Evolutionary conservation across 441 rosid species (phyloP), one percentile per base, ranked within the genome.

Genomic region (Eutrema salsugineum): DNA sequence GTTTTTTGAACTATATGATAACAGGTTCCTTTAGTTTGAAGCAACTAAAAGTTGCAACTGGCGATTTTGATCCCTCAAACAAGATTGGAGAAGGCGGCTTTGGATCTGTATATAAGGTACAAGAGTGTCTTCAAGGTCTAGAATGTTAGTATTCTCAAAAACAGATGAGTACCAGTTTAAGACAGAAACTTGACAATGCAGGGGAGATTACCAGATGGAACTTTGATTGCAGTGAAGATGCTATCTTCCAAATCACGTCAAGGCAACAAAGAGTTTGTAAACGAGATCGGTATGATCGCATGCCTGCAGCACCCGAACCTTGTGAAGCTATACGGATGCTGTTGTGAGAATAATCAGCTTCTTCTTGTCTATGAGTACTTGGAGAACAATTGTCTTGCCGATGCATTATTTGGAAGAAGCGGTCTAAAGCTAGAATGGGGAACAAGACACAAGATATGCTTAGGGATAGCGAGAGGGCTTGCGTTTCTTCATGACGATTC

Each of bases 51-150:
- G 79, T 71, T 63, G 96, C 96, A 0, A 91, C 96, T 1, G 58
- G 73, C 35, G 78, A 89, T 46, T 91, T 91, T 47, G 76, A 88
- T 66, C 72, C 80, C 27, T 67, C 71, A 43, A 82, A 81, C 76
- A 92, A 90, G 81, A 83, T 92, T 16, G 97, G 97, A 27, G 97
- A 92, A 82, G 97, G 97, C 43, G 97, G 97, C 28, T 92, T 91
- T 17, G 94, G 94, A 1, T 85, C 96, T 42, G 94, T 91, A 1
- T 91, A 78, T 77, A 88, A 87, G 92, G 95, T 91, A 75, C 61
- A 5, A 7, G 5, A 1, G 15, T 16, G 15, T 3, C 11, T 24
- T 11, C n/a, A 32, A 68, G 11, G 0, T 42, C 15, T 11, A 20
- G 14, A 39, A 24, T 22, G 38, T 42, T 9, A 63, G 38, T 35